phyloP scores from a whole-genome alignment of 345 rosid genomes.

The Microcos paniculata region DNA sequence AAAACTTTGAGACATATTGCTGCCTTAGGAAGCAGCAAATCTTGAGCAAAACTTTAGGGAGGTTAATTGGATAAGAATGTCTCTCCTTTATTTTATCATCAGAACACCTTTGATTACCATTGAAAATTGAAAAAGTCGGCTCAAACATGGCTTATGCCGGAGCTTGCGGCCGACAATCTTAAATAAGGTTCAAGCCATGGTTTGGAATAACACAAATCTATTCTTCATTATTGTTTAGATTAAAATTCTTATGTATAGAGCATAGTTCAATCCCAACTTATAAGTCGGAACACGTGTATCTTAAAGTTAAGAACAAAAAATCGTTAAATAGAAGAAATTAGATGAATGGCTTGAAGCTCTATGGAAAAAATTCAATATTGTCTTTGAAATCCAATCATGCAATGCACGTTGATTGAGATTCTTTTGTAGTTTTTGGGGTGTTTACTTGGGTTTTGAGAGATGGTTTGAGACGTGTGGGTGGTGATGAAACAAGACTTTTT shows the following conservation, averaged over 20 bases:
- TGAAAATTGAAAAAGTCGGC: not conserved
- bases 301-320: not conserved
- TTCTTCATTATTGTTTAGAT: not conserved
- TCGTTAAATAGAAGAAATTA: not conserved
- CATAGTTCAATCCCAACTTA: not conserved
- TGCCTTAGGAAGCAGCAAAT: not conserved
- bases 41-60: not conserved
- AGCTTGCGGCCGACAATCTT: constrained; percentile 13
- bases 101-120: not conserved
- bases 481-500: not conserved
- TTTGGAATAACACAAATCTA: not conserved
- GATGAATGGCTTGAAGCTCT: not conserved
- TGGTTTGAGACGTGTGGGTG: not conserved
- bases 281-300: not conserved
- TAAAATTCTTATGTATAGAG: not conserved
- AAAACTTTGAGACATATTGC: not conserved
- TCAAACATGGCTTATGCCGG: not conserved
- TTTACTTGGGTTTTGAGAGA: not conserved
- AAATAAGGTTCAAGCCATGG: not conserved
- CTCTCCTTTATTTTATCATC: not conserved
- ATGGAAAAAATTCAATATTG: not conserved
- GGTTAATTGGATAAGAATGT: not conserved
- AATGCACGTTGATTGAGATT: constrained; percentile 8
- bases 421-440: not conserved
- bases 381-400: not conserved